A percentile compares a stretch with the other conserved stretches of the same genome.
phyloP scores from a whole-genome alignment of 2,329 filamentous ascomycete species.

The Leptodontidium sp. region DNA sequence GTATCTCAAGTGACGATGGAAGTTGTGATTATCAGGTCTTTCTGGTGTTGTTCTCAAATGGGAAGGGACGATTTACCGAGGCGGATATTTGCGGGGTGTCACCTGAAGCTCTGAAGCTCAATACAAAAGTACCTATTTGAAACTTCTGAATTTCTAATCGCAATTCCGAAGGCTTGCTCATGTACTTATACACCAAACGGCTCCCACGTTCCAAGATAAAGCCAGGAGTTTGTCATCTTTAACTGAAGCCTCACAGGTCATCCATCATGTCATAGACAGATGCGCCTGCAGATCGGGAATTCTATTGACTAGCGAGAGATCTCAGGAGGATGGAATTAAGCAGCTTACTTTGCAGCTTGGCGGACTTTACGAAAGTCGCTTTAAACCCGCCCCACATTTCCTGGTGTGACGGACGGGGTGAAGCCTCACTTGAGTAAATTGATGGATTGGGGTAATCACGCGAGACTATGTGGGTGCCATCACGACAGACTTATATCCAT shows the following conservation, averaged over 20 bases:
- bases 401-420: neutral
- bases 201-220: neutral
- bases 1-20: neutral
- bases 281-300: neutral
- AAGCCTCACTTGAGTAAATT: neutral
- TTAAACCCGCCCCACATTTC: neutral
- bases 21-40: neutral
- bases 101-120: neutral
- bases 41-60: neutral
- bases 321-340: neutral
- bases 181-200: neutral
- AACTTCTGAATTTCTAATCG: neutral
- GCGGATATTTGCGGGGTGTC: neutral
- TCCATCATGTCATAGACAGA: neutral
- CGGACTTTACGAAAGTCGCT: neutral
- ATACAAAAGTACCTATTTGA: neutral
- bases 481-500: neutral
- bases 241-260: neutral
- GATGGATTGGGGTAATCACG: neutral
- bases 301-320: neutral
- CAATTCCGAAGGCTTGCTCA: neutral
- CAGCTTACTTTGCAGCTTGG: neutral
- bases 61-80: conserved; percentile 1
- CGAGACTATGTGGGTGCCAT: neutral
- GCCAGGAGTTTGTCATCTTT: neutral